These are phyloP conservation scores for Gloeopeniophorella convolvens DNA, from an alignment of 768 basidiomycete species.

Conservation along the genomic window DNA sequence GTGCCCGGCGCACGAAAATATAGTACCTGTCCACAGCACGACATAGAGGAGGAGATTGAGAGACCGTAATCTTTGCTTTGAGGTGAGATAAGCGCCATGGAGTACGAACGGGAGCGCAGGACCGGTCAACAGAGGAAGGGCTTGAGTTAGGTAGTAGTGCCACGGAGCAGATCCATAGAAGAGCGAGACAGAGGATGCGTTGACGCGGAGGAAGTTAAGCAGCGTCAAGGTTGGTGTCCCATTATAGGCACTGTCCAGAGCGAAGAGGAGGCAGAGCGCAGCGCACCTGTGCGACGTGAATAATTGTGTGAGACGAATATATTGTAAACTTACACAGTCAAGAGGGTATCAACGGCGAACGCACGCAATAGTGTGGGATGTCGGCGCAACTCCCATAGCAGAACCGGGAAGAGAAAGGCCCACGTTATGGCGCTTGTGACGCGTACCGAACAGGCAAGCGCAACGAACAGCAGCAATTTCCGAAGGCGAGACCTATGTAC, in stretches of 20 bases:
- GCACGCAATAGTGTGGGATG: constrained; percentile 27
- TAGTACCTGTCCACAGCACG: constrained; percentile 52
- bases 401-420: constrained; percentile 56
- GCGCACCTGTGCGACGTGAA: constrained; percentile 6
- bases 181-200: constrained; percentile 79
- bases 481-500: constrained; percentile 29
- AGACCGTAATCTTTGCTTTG: constrained; percentile 21
- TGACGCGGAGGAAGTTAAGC: constrained; percentile 76
- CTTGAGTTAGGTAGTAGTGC: constrained; percentile 89
- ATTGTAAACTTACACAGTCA: constrained; percentile 38
- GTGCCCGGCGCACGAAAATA: constrained; percentile 82
- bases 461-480: constrained; percentile 51
- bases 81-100: constrained; percentile 38
- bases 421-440: constrained; percentile 88
- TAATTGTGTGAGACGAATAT: neutral
- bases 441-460: constrained; percentile 73
- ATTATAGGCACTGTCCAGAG: constrained; percentile 69
- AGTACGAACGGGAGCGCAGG: constrained; percentile 67
- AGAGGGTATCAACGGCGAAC: constrained; percentile 35
- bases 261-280: constrained; percentile 16
- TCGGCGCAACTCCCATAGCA: constrained; percentile 49
- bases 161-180: constrained; percentile 85
- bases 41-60: constrained; percentile 39
- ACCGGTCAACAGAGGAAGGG: constrained; percentile 72
- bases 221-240: constrained; percentile 62